Evolutionary conservation across 1,139 yeast genomes (phyloP).

Genomic region (Blastobotrys illinoisensis): DNA sequence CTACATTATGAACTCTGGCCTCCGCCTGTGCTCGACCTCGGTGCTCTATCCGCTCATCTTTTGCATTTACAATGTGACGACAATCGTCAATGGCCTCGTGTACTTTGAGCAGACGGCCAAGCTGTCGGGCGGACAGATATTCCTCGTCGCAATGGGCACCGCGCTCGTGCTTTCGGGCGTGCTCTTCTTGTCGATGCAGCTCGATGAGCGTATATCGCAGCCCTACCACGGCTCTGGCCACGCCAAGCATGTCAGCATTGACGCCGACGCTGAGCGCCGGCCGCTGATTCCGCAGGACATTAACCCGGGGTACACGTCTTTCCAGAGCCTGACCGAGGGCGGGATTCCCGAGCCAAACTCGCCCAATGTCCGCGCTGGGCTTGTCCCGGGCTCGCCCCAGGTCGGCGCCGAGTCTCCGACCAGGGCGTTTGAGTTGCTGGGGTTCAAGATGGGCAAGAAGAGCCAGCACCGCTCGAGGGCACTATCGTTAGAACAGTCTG

Average conservation of each 20-base stretch:
- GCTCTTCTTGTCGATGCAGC: slow-evolving; percentile 44
- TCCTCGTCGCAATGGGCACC: slow-evolving; percentile 49
- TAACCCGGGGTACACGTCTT: slow-evolving; percentile 25
- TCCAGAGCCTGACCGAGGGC: slow-evolving; percentile 18
- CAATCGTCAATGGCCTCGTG: slow-evolving; percentile 66
- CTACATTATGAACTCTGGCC: slow-evolving; percentile 67
- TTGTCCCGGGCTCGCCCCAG: background rate
- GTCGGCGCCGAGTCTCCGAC: background rate
- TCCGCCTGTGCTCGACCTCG: slow-evolving; percentile 68
- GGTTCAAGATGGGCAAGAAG: background rate
- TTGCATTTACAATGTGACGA: slow-evolving; percentile 71
- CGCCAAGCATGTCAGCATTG: background rate
- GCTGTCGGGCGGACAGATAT: slow-evolving; percentile 37
- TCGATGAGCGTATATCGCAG: slow-evolving; percentile 8
- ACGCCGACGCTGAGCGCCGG: background rate
- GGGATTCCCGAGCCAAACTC: slow-evolving; percentile 25
- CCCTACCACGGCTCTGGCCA: slow-evolving; percentile 1
- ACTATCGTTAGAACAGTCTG: slow-evolving; percentile 46
- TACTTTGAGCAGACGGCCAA: slow-evolving; percentile 51
- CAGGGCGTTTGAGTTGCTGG: background rate
- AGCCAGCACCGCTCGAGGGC: slow-evolving; percentile 28
- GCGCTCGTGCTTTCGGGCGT: slow-evolving; percentile 49
- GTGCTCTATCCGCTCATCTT: slow-evolving; percentile 80
- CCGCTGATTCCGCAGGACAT: background rate
- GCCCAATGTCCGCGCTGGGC: slow-evolving; percentile 17